phyloP scores from a whole-genome alignment of 768 basidiomycete genomes.

The Tricholoma hemisulphureum region DNA sequence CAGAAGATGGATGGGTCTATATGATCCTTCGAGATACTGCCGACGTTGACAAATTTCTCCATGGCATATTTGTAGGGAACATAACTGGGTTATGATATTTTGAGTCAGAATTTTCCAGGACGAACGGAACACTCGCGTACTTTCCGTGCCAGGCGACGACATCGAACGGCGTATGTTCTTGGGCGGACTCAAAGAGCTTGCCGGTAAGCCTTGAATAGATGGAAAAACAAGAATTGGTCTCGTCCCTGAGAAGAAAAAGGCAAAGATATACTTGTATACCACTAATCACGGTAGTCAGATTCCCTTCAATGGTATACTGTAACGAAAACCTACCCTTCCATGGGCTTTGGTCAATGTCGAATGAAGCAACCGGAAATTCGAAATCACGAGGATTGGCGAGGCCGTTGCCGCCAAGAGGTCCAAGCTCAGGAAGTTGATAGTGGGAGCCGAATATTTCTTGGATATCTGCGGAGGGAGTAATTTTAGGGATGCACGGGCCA shows the following conservation, averaged over 20 bases:
- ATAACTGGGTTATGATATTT: slow-evolving; percentile 41
- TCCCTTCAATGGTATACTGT: background rate
- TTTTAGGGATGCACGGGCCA: background rate
- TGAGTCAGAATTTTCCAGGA: background rate
- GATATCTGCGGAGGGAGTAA: slow-evolving; percentile 40
- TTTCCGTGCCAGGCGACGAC: slow-evolving; percentile 73
- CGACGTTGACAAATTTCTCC: slow-evolving; percentile 62
- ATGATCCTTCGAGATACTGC: slow-evolving; percentile 66
- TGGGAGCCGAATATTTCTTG: slow-evolving; percentile 65
- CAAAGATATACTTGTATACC: slow-evolving; percentile 44
- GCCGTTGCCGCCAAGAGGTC: slow-evolving; percentile 63
- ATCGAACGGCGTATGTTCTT: slow-evolving; percentile 69
- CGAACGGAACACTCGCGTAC: slow-evolving; percentile 32
- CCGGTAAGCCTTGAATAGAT: slow-evolving; percentile 45
- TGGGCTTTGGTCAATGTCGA: slow-evolving; percentile 60
- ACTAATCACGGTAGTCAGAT: slow-evolving; percentile 26
- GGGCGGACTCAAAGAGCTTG: slow-evolving; percentile 49
- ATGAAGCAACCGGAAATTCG: slow-evolving; percentile 59
- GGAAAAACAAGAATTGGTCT: background rate
- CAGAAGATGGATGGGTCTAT: slow-evolving; percentile 71
- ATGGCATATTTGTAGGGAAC: slow-evolving; percentile 67
- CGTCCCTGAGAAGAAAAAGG: background rate
- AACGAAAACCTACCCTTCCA: slow-evolving; percentile 48
- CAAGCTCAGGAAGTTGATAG: slow-evolving; percentile 62
- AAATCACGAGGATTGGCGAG: slow-evolving; percentile 68